A percentile compares a stretch with the other conserved stretches of the same genome.
Evolutionary conservation across 441 rosid species (phyloP).

Genomic region (Omphalea diandra): DNA sequence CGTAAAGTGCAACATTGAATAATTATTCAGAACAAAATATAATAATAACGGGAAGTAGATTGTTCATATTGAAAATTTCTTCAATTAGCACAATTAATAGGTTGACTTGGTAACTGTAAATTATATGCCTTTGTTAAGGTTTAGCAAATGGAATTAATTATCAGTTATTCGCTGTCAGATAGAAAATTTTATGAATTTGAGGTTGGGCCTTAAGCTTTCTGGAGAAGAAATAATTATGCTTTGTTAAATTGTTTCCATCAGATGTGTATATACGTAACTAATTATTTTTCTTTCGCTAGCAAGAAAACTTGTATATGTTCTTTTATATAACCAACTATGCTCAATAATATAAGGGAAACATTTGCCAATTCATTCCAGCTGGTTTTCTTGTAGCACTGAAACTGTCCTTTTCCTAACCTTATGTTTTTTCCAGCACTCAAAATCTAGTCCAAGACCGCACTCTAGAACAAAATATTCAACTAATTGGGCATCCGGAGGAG

Average conservation of each 20-base stretch:
- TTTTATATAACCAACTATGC: not conserved
- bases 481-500: conserved; percentile 46
- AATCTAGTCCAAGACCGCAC: conserved; percentile 27
- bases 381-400: conserved; percentile 3
- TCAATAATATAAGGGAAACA: not conserved
- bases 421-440: conserved; percentile 19
- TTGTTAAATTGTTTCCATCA: conserved; percentile 2
- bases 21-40: not conserved
- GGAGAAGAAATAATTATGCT: not conserved
- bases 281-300: not conserved
- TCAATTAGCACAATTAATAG: not conserved
- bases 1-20: too few species aligned
- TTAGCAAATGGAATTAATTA: too few species aligned
- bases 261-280: not conserved
- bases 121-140: too few species aligned
- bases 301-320: not conserved
- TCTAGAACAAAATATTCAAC: conserved; percentile 27
- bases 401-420: not conserved
- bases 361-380: not conserved
- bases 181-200: too few species aligned
- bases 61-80: not conserved
- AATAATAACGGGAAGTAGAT: not conserved
- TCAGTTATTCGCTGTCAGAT: too few species aligned
- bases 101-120: not conserved
- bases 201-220: not conserved